Conservation (phyloP, 23 red algal genomes). For the Gracilaria gracilis region DNA sequence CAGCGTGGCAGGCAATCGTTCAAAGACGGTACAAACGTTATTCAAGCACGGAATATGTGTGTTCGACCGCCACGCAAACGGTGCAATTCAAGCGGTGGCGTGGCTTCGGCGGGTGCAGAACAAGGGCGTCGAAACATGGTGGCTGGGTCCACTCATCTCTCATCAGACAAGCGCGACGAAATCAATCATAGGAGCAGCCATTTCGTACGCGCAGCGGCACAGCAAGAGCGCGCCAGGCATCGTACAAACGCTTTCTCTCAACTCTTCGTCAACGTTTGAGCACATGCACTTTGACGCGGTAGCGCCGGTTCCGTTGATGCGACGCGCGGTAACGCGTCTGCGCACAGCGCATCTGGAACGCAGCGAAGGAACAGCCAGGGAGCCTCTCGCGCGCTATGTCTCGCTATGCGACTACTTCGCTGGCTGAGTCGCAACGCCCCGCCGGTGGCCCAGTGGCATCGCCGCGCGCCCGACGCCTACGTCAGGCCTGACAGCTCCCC, state of each 20-base stretch:
- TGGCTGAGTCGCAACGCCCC: too few species aligned
- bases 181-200: background rate
- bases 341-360: background rate
- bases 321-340: background rate
- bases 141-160: constrained; percentile 6
- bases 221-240: background rate
- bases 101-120: background rate
- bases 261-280: background rate
- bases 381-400: background rate
- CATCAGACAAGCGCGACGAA: background rate
- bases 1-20: background rate
- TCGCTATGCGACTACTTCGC: background rate
- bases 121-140: constrained; percentile 22
- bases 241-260: background rate
- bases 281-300: background rate
- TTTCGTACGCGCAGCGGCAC: background rate
- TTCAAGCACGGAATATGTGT: background rate
- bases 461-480: too few species aligned
- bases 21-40: background rate
- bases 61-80: background rate
- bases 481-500: background rate
- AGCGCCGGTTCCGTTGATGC: background rate
- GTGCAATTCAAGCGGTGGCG: background rate
- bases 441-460: too few species aligned
- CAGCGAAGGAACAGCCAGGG: background rate